Evolutionary conservation across 2,329 filamentous ascomycete genomes (phyloP), one percentile per base, ranked within the genome.

Genomic region (Claviceps paspali): DNA sequence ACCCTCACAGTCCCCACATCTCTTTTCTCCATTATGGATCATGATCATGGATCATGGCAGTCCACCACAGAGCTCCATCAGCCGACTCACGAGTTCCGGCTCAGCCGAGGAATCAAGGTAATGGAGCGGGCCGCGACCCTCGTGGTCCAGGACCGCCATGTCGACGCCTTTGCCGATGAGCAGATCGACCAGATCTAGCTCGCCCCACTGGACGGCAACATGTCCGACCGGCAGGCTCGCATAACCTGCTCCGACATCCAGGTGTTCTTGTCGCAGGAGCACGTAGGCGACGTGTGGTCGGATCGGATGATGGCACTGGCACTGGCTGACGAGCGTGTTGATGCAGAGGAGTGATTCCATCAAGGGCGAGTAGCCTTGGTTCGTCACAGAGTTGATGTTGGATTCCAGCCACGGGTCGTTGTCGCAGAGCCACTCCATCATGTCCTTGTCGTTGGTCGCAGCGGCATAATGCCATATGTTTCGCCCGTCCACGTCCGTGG

Each of bases 391-490:
- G 6, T 32, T 40, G 12, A 61, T 38, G 36, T 59, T 60, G 7
- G 45, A 30, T 2, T 43, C 29, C 21, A 44, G 52, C 15, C 35
- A 29, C 3, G 53, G 45, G 34, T 62, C 59, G 7, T 53, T 39
- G 2, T 43, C 33, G 27, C 46, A 41, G 1, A 63, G 49, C 44
- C 49, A 57, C 10, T 47, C 38, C 15, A 61, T 43, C 4, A 58
- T 38, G 0, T 19, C 22, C 2, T 39, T 28, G 26, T 60, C 57
- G 15, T 52, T 51, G 2, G 54, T 56, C 6, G 52, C 51, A 1
- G 57, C 58, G 2, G 50, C 51, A 9, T 53, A 49, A 38, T 62
- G 59, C 59, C 60, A 62, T 9, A 62, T 51, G 21, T 50, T 62
- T 21, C 52, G 51, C 0, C 54, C 55, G 2, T 47, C 38, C 1